Evolutionary conservation across 169 alveolate genomes (phyloP).

Genomic region (Plasmodium gonderi): DNA sequence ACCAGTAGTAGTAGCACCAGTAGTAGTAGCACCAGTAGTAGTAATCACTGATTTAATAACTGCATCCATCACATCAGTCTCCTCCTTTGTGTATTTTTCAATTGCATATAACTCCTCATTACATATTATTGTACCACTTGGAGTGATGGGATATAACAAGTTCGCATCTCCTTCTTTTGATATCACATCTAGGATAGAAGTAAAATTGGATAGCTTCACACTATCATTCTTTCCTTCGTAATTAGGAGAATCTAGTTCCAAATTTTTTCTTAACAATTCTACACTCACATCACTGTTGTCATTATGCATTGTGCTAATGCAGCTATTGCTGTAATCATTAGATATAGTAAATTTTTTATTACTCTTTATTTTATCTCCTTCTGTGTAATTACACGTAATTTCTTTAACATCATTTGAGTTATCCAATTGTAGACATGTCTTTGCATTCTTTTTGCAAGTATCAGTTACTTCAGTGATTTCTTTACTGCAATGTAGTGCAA

Average conservation of each 20-base stretch:
- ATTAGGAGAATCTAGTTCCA: neutral
- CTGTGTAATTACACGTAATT: neutral
- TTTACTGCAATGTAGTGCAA: no score
- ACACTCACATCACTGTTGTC: neutral
- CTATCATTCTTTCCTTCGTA: neutral
- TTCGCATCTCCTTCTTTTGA: neutral
- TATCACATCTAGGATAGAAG: neutral
- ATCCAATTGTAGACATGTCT: no score
- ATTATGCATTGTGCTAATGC: constrained; percentile 3
- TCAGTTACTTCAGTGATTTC: no score
- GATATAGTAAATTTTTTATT: no score
- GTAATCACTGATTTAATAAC: neutral
- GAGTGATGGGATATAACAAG: neutral
- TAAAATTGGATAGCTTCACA: neutral
- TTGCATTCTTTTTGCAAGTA: no score
- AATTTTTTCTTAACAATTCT: neutral
- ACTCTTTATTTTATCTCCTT: no score
- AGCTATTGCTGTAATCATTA: neutral
- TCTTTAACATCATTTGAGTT: no score
- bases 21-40: neutral
- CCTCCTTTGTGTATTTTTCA: neutral
- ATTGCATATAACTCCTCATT: neutral
- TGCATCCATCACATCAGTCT: neutral
- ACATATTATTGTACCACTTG: neutral
- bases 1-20: neutral